Evolutionary conservation across 176 grass and related monocot genomes (phyloP).

Genomic region (Oryza officinalis): DNA sequence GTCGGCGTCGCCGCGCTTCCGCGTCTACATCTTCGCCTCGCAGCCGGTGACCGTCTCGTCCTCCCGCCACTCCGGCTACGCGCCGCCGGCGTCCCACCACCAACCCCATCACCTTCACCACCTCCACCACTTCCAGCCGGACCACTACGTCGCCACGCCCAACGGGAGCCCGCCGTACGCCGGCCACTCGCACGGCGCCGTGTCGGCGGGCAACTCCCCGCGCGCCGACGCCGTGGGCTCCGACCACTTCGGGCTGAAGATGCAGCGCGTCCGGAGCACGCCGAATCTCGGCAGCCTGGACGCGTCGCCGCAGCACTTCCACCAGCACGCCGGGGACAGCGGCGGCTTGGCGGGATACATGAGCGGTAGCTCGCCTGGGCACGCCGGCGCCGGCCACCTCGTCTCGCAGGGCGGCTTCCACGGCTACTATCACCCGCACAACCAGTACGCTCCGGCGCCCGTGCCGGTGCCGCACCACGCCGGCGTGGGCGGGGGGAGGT

Average conservation of each 20-base stretch:
- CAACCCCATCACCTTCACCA: background rate
- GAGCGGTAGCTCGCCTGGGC: slow-evolving; percentile 18
- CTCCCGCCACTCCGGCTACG: slow-evolving; percentile 36
- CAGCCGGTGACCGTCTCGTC: background rate
- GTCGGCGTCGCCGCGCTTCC: slow-evolving; percentile 72
- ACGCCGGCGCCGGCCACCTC: background rate
- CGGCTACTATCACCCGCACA: slow-evolving; percentile 28
- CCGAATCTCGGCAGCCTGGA: slow-evolving; percentile 47
- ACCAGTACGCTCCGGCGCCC: slow-evolving; percentile 15
- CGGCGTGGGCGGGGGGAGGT: slow-evolving; percentile 18
- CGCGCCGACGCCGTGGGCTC: slow-evolving; percentile 31
- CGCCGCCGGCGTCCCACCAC: background rate
- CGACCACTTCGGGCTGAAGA: slow-evolving; percentile 20
- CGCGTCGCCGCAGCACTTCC: slow-evolving; percentile 18
- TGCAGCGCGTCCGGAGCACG: slow-evolving; percentile 66
- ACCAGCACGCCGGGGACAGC: slow-evolving; percentile 10
- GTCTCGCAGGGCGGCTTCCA: background rate
- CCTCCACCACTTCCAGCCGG: slow-evolving; percentile 26
- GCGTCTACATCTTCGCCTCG: slow-evolving; percentile 51
- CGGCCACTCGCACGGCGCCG: slow-evolving; percentile 2
- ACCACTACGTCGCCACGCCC: slow-evolving; percentile 38
- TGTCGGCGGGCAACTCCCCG: slow-evolving; percentile 58
- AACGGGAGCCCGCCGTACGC: slow-evolving; percentile 37
- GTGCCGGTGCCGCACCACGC: background rate
- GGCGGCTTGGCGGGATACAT: background rate